phyloP scores from a whole-genome alignment of 805 yeast genomes.

The Starmerella riodocensis region DNA sequence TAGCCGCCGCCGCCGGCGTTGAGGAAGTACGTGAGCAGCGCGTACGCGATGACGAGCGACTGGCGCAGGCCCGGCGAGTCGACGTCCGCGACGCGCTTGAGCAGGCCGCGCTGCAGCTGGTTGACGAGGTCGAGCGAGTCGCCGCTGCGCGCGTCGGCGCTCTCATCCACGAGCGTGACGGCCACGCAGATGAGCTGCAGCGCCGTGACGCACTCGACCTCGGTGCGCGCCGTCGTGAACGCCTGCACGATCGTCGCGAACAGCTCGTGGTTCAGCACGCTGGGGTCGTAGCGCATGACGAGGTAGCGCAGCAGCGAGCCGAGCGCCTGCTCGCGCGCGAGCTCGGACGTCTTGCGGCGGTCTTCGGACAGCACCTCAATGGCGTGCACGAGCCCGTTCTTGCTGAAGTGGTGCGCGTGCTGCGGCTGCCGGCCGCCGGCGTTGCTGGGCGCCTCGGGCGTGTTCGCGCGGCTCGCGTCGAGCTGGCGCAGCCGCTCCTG shows the following conservation, averaged over 20 bases:
- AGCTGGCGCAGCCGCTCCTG: constrained; percentile 19
- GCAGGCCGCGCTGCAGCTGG: constrained; percentile 10
- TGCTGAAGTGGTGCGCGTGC: constrained; percentile 3
- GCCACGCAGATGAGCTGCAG: constrained; percentile 25
- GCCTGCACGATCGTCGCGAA: constrained; percentile 20
- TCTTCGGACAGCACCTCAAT: constrained; percentile 24
- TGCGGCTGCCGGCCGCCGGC: neutral
- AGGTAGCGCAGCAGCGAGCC: constrained; percentile 21
- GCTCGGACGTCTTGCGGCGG: constrained; percentile 24
- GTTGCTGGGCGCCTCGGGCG: neutral
- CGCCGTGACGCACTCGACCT: constrained; percentile 23
- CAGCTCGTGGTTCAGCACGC: constrained; percentile 17
- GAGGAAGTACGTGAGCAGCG: constrained; percentile 24
- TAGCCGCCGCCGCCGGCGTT: constrained; percentile 28
- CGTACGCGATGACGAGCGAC: constrained; percentile 21
- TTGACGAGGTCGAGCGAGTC: constrained; percentile 16
- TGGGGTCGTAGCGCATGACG: constrained; percentile 26
- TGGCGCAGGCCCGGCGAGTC: constrained; percentile 15
- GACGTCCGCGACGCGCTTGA: constrained; percentile 8
- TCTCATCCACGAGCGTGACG: constrained; percentile 20
- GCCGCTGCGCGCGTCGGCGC: constrained; percentile 15
- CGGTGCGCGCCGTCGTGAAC: constrained; percentile 22
- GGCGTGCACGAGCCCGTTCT: constrained; percentile 16
- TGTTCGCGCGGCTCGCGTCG: constrained; percentile 2
- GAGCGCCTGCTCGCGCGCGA: constrained; percentile 27